phyloP scores from a whole-genome alignment of 345 rosid species.

The Arabis alpina region DNA sequence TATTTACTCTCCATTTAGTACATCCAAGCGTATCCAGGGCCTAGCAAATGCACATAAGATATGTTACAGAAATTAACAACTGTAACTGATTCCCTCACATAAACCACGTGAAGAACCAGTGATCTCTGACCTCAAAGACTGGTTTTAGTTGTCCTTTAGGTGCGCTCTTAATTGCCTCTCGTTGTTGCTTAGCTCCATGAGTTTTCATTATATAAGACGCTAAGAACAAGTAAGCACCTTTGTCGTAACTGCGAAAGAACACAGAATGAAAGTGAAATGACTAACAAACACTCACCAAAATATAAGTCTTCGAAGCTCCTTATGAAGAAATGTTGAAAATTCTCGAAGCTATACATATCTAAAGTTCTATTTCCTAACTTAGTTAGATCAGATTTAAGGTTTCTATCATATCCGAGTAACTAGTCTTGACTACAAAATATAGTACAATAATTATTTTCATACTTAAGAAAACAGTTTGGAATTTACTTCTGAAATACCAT shows the following conservation, averaged over 20 bases:
- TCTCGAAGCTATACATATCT: conserved; percentile 13
- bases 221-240: conserved; percentile 84
- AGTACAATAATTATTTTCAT: neutral
- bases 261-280: conserved; percentile 17
- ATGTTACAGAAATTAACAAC: conserved; percentile 15
- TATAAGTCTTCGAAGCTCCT: conserved; percentile 27
- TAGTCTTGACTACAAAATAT: conserved; percentile 18
- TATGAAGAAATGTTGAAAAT: conserved; percentile 14
- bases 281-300: conserved; percentile 1
- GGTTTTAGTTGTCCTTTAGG: conserved; percentile 69
- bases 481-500: conserved; percentile 1
- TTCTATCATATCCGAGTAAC: conserved; percentile 18
- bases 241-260: conserved; percentile 69
- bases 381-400: conserved; percentile 18
- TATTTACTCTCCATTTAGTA: conserved; percentile 82
- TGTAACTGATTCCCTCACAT: conserved; percentile 23
- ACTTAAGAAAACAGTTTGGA: conserved; percentile 28
- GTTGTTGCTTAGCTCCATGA: conserved; percentile 86
- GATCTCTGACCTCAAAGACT: conserved; percentile 74
- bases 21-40: conserved; percentile 82
- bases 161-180: conserved; percentile 69
- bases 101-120: conserved; percentile 19
- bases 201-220: conserved; percentile 89
- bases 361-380: neutral
- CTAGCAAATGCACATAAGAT: conserved; percentile 45